Evolutionary conservation across 148 eudicot species (phyloP).

Genomic region (Cornus florida): DNA sequence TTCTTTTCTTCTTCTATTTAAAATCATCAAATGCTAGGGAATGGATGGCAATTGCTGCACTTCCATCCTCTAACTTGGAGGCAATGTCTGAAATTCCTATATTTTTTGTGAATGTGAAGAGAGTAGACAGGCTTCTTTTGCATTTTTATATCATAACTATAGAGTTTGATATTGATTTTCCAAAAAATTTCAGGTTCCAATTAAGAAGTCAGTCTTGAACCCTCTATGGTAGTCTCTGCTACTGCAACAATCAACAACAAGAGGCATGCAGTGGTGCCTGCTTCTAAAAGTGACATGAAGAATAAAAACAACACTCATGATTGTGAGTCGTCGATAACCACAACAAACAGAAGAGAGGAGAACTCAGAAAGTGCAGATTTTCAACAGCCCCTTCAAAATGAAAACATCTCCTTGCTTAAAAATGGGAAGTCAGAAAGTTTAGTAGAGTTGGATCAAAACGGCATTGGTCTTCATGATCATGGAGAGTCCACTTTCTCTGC

Average conservation of each 20-base stretch:
- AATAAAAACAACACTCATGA: background rate
- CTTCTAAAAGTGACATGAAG: background rate
- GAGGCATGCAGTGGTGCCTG: background rate
- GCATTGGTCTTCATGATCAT: background rate
- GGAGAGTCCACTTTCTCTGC: constrained; percentile 3
- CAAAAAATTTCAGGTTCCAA: constrained; percentile 4
- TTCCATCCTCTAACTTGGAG: background rate
- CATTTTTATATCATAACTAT: background rate
- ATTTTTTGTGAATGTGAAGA: too few relatives aligned
- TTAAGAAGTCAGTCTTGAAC: constrained; percentile 16
- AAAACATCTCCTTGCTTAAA: constrained; percentile 6
- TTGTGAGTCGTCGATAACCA: background rate
- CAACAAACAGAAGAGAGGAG: background rate
- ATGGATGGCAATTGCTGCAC: background rate
- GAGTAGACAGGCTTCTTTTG: background rate
- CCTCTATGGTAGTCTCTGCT: constrained; percentile 7
- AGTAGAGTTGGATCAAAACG: background rate
- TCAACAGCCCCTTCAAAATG: constrained; percentile 7
- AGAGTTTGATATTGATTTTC: background rate
- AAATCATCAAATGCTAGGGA: too few relatives aligned
- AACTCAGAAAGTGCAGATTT: background rate
- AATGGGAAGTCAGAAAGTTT: constrained; percentile 9
- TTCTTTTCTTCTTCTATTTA: too few relatives aligned
- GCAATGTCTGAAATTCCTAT: background rate
- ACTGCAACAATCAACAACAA: constrained; percentile 1